Base-by-base conservation (phyloP, 352 stramenopile genomes). In the Pseudoperonospora humuli region DNA sequence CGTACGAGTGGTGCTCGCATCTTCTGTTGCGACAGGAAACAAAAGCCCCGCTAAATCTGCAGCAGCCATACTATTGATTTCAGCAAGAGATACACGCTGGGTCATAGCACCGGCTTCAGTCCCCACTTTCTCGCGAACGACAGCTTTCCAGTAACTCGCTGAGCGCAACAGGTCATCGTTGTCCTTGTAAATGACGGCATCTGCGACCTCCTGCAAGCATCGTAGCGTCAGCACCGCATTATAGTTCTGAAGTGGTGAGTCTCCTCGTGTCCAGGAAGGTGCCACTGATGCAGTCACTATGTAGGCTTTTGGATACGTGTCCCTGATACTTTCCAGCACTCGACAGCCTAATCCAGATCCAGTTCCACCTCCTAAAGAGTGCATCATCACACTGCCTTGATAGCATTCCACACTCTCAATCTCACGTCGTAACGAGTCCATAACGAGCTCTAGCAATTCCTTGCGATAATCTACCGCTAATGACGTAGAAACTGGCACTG, bases 211-310 rank as follows among this genome's bases (percentile, higher is more conserved):
- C 38, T 83, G 74, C 13, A 95, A 54, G 40, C 82, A 69, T 2
- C 54, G 53, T 15, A 95, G 48, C 15, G 84, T 78, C 34, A 95
- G 67, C 5, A 86, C 45, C 0, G 81, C 64, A 42, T 95, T 95
- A 63, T 93, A 95, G 45, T 91, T 90, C 52, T 95, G 84, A 31
- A 93, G 50, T 2, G 84, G 76, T 1, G 79, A 86, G 54, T 91
- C 79, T 2, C 79, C 81, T 19, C 57, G 56, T 21, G 62, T 33
- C 6, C 50, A 65, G 0, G 76, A 93, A 17, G 84, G 81, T 23
- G 78, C 81, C 11, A 95, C 61, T 3, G 71, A 87, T 10, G 70
- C 60, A 9, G 71, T 75, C 10, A 75, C 62, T 9, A 95, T 38
- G 39, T 87, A 89, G 6, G 60, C 50, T 2, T 71, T 81, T 3